Conservation (phyloP, 441 rosid species). For the Euphorbia schlechtendalii region DNA sequence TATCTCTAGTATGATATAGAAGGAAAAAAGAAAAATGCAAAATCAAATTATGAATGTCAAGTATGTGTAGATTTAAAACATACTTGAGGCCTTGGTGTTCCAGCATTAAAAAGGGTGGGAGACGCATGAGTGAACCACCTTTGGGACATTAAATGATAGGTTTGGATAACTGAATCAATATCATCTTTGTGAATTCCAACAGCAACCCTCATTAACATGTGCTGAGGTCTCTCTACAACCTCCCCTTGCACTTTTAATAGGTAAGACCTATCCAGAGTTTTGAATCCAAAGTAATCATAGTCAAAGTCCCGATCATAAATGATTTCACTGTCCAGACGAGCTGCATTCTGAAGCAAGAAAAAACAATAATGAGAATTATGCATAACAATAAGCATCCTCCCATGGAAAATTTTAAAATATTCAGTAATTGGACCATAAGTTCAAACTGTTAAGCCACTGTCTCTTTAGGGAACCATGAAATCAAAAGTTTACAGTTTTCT, state of each 20-base stretch:
- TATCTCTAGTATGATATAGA: not conserved
- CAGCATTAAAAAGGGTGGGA: constrained; percentile 88
- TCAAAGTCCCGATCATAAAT: constrained; percentile 90
- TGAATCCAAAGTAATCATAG: constrained; percentile 87
- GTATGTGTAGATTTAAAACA: constrained; percentile 2
- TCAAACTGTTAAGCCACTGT: no score
- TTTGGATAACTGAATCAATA: constrained; percentile 61
- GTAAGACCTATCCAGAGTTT: constrained; percentile 88
- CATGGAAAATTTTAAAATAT: no score
- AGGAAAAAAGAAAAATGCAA: not conserved
- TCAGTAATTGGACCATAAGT: no score
- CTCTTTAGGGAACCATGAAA: not conserved
- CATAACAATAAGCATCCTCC: not conserved
- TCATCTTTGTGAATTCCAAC: constrained; percentile 87
- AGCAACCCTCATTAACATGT: constrained; percentile 93
- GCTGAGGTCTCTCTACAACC: constrained; percentile 90
- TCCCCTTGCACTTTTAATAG: constrained; percentile 73
- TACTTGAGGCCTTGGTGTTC: constrained; percentile 89
- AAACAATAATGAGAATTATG: not conserved
- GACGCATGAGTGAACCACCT: constrained; percentile 96
- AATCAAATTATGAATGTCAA: not conserved
- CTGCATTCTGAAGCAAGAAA: constrained; percentile 51
- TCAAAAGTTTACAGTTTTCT: not conserved
- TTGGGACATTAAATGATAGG: constrained; percentile 92
- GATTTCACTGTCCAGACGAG: constrained; percentile 77